A percentile compares a stretch with the other conserved stretches of the same genome.
Evolutionary conservation across 2,329 filamentous ascomycete species (phyloP).

Genomic region (Ascochyta rabiei): DNA sequence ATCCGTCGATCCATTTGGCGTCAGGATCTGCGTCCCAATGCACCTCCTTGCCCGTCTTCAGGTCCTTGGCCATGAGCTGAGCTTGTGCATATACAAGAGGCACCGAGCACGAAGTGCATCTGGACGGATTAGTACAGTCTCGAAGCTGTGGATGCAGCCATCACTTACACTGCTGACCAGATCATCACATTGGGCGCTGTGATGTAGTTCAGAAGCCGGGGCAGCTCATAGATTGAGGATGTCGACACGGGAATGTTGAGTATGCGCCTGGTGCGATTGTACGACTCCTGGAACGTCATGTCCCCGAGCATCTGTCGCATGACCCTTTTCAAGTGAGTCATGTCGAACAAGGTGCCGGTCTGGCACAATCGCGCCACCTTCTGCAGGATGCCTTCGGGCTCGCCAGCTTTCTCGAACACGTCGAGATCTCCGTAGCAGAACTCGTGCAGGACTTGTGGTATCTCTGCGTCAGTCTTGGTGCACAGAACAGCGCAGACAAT

Average conservation of each 20-base stretch:
- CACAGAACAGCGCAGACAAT: constrained; percentile 85
- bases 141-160: neutral
- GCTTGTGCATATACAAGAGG: constrained; percentile 83
- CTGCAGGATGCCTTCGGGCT: constrained; percentile 67
- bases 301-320: constrained; percentile 84
- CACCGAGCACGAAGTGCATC: constrained; percentile 90
- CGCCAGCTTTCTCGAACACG: constrained; percentile 73
- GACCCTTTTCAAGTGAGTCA: constrained; percentile 77
- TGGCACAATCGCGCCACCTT: constrained; percentile 77
- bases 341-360: constrained; percentile 85
- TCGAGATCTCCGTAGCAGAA: constrained; percentile 82
- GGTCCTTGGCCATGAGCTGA: constrained; percentile 82
- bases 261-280: constrained; percentile 90
- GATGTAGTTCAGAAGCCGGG: constrained; percentile 86
- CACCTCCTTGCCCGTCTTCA: constrained; percentile 74
- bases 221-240: constrained; percentile 84
- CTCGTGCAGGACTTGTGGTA: constrained; percentile 69
- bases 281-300: constrained; percentile 93
- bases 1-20: constrained; percentile 85
- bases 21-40: constrained; percentile 88
- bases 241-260: constrained; percentile 94
- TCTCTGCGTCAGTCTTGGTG: constrained; percentile 76
- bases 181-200: constrained; percentile 94
- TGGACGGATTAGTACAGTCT: constrained; percentile 29
- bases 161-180: constrained; percentile 81